phyloP scores from a whole-genome alignment of 2,329 filamentous ascomycete genomes.

The Esteya vermicola region DNA sequence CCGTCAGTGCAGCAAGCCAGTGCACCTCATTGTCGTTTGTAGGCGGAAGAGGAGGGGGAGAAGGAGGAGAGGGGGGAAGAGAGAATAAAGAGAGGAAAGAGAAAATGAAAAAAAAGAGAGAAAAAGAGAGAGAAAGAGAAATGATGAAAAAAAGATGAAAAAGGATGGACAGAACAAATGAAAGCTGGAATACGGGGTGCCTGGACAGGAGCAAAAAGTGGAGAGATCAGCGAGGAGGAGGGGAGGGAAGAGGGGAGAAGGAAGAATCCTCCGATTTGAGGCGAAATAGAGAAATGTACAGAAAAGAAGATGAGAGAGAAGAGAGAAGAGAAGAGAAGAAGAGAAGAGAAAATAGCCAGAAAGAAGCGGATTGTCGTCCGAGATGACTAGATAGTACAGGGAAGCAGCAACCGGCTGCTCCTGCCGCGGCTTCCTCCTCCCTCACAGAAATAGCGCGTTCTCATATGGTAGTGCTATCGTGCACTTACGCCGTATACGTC shows the following conservation, averaged over 20 bases:
- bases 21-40: neutral
- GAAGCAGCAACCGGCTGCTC: no score
- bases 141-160: no score
- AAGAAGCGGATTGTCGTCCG: neutral
- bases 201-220: no score
- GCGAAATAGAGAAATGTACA: no score
- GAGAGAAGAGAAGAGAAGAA: neutral
- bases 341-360: neutral
- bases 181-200: no score
- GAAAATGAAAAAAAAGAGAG: neutral
- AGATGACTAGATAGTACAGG: no score
- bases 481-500: no score
- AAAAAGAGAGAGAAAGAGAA: neutral
- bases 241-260: neutral
- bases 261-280: neutral
- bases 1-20: conserved; percentile 1
- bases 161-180: no score
- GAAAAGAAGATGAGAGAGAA: neutral
- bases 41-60: neutral
- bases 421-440: no score
- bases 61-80: neutral
- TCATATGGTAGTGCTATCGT: no score
- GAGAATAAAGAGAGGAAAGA: neutral
- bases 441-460: no score
- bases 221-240: neutral